These are phyloP conservation scores for Dittrichia graveolens DNA, from an alignment of 129 eudicot genomes.

Conservation along the genomic window DNA sequence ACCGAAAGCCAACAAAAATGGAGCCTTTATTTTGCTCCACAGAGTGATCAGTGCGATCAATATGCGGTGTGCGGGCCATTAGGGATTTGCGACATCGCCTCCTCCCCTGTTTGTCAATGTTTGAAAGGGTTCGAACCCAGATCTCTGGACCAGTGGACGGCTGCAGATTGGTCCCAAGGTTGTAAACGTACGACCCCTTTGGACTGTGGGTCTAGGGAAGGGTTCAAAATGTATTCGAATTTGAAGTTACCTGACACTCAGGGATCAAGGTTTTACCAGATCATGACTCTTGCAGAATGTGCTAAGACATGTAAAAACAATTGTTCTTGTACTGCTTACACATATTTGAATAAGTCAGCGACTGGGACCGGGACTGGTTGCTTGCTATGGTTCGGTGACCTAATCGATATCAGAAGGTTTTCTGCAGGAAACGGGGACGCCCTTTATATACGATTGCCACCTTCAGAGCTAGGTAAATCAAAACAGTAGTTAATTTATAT, in stretches of 20 bases:
- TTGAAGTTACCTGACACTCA: slow-evolving; percentile 50
- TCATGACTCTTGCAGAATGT: slow-evolving; percentile 45
- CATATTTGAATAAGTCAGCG: slow-evolving; percentile 31
- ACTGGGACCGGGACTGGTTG: slow-evolving; percentile 50
- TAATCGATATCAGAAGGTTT: slow-evolving; percentile 38
- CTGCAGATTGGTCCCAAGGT: slow-evolving; percentile 50
- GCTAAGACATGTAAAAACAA: slow-evolving; percentile 37
- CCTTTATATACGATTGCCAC: slow-evolving; percentile 21
- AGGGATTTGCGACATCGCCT: slow-evolving; percentile 36
- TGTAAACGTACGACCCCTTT: slow-evolving; percentile 36
- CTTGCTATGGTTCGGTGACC: slow-evolving; percentile 51
- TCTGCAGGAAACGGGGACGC: slow-evolving; percentile 23
- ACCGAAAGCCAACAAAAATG: slow-evolving; percentile 10
- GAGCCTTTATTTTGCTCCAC: not conserved
- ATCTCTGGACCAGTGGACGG: slow-evolving; percentile 35
- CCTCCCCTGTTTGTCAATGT: slow-evolving; percentile 42
- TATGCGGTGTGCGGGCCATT: slow-evolving; percentile 44
- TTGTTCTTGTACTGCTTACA: slow-evolving; percentile 53
- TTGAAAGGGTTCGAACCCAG: slow-evolving; percentile 46
- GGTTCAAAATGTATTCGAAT: slow-evolving; percentile 29
- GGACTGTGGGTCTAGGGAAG: slow-evolving; percentile 40
- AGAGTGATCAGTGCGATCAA: slow-evolving; percentile 32
- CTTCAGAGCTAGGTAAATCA: not conserved
- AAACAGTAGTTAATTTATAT: not conserved
- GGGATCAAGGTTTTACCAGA: slow-evolving; percentile 30